Base-by-base conservation (phyloP, 768 basidiomycete species). In the Agaricus subrufescens region DNA sequence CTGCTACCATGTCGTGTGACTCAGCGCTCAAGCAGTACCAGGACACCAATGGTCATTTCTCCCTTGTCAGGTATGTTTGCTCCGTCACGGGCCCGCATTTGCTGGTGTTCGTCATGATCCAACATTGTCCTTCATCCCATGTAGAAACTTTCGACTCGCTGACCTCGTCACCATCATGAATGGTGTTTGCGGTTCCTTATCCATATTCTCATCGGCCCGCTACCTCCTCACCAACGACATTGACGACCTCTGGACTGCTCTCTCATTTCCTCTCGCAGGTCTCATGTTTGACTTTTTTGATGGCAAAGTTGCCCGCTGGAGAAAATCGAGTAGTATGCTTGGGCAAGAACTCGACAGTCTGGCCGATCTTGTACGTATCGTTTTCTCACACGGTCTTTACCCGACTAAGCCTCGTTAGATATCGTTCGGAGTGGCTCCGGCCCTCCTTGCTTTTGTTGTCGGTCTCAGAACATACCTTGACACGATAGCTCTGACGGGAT, bases 111-210 rank as follows among this genome's bases (percentile, higher is more conserved):
- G 19, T 62, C 62, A 60, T 57, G 38, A 55, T 62, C 55, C 42
- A 59, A 63, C 34, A 34, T 8, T 8, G 52, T 31, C 55, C 61
- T 57, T 54, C 57, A 52, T 58, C 29, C 26, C 54, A n/a, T 56
- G 43, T 52, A 97, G 97, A 63, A 98, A 98, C 71, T 99, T 99
- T 69, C 91, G 95, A 52, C 83, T 98, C 27, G 97, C 97, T 61
- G 97, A 99, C 76, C 81, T 97, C 50, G 94, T 99, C 64, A 99
- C 97, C 37, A 94, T 99, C 61, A 94, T 95, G 88, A 99, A 99
- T 68, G 97, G 97, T 45, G 89, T 98, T 70, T 99, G 97, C 73
- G 97, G 97, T 56, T 90, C 91, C 15, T 87, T 96, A 63, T 98
- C 94, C 27, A 83, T 99, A 67, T 94, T 98, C 71, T 91, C 87